A percentile compares a stretch with the other conserved stretches of the same genome.
Conservation (phyloP, 2,329 filamentous ascomycete genomes). For the Thelonectria rubi region DNA sequence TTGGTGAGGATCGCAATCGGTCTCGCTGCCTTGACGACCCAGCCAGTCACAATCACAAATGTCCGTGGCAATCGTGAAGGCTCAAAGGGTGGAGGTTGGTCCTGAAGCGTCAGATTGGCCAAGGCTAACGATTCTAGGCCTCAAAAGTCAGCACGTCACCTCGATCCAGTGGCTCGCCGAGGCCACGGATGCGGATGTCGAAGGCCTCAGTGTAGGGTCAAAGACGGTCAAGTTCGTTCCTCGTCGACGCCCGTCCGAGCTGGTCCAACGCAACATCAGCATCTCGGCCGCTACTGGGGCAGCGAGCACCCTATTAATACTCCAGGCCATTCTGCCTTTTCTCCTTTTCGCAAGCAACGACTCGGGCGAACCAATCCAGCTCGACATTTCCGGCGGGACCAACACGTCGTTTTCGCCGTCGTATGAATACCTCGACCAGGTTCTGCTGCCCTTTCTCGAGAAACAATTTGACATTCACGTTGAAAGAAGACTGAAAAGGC, state of each 20-base stretch:
- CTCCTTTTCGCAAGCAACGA: constrained; percentile 63
- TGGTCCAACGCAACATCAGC: constrained; percentile 55
- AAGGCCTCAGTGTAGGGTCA: constrained; percentile 62
- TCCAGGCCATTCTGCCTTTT: constrained; percentile 69
- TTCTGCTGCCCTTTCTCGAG: constrained; percentile 64
- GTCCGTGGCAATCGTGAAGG: constrained; percentile 63
- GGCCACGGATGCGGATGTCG: constrained; percentile 59
- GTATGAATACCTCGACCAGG: constrained; percentile 71
- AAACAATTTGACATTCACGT: constrained; percentile 59
- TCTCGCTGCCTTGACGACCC: constrained; percentile 64
- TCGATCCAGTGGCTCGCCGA: constrained; percentile 63
- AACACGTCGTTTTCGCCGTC: constrained; percentile 66
- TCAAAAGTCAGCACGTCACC: constrained; percentile 69
- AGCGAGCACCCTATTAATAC: constrained; percentile 64
- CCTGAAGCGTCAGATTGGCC: too few species aligned
- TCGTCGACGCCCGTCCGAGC: constrained; percentile 48
- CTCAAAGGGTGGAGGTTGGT: constrained; percentile 42
- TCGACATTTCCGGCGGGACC: constrained; percentile 66
- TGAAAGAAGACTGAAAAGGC: constrained; percentile 53
- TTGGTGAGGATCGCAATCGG: constrained; percentile 65
- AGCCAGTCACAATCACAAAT: constrained; percentile 62
- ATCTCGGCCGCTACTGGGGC: constrained; percentile 60
- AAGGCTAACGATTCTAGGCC: constrained; percentile 50
- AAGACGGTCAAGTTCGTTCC: constrained; percentile 60
- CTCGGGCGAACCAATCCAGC: constrained; percentile 53